phyloP scores from a whole-genome alignment of 2,329 filamentous ascomycete species.

The Fusarium equiseti region DNA sequence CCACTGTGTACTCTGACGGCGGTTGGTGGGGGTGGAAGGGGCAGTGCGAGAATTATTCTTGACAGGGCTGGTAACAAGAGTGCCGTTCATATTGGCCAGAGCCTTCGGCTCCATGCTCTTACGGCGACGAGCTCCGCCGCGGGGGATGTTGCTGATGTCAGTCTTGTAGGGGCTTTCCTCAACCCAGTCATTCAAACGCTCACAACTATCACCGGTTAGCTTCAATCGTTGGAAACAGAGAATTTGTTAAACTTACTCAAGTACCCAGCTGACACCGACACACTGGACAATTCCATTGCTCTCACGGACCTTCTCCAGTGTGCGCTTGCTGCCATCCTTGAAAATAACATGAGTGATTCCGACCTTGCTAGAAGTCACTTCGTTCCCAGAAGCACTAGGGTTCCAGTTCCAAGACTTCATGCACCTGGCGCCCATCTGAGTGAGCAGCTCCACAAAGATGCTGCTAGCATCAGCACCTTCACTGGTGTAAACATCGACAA shows the following conservation, averaged over 20 bases:
- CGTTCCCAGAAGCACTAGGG: slow-evolving; percentile 57
- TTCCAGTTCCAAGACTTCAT: slow-evolving; percentile 83
- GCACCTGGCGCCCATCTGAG: slow-evolving; percentile 84
- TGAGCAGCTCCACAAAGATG: slow-evolving; percentile 84
- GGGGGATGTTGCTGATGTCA: slow-evolving; percentile 74
- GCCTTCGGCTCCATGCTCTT: slow-evolving; percentile 86
- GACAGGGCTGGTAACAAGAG: slow-evolving; percentile 62
- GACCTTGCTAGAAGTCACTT: slow-evolving; percentile 63
- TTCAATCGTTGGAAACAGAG: neutral
- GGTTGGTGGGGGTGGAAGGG: slow-evolving; percentile 63
- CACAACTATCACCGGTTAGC: slow-evolving; percentile 68
- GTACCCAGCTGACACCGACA: slow-evolving; percentile 88
- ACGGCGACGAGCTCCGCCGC: slow-evolving; percentile 76
- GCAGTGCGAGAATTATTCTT: slow-evolving; percentile 53
- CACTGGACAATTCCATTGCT: slow-evolving; percentile 82
- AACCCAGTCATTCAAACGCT: slow-evolving; percentile 80
- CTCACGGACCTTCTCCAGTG: slow-evolving; percentile 82
- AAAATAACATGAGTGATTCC: slow-evolving; percentile 91
- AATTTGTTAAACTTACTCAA: slow-evolving; percentile 73
- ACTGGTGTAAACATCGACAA: slow-evolving; percentile 85
- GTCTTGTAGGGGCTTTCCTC: slow-evolving; percentile 78
- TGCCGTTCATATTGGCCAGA: slow-evolving; percentile 76
- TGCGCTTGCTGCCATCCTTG: slow-evolving; percentile 86
- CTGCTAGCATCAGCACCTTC: slow-evolving; percentile 84
- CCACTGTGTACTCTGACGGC: slow-evolving; percentile 68